Percentiles rank a stretch among this genome's conserved stretches.
Evolutionary conservation across 2,329 filamentous ascomycete genomes (phyloP).

Genomic region (Colletotrichum lentis): DNA sequence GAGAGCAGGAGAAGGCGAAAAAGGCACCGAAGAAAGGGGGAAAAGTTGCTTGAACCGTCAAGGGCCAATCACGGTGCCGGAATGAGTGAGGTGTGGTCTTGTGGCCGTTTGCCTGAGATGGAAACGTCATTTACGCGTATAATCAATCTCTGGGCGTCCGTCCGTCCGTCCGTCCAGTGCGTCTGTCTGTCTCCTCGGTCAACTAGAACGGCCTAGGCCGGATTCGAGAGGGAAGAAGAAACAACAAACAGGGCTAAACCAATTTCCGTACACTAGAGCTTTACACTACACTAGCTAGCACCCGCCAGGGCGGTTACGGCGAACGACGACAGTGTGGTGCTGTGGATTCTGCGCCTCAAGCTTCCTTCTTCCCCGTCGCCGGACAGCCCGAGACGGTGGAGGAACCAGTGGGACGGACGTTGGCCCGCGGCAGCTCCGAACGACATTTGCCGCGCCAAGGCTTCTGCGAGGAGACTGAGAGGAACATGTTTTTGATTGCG

Average conservation of each 20-base stretch:
- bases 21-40: background rate
- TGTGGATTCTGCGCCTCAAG: background rate
- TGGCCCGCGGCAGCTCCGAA: conserved; percentile 23
- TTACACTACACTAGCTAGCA: too few species aligned
- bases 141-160: too few species aligned
- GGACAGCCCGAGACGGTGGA: conserved; percentile 26
- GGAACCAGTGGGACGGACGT: conserved; percentile 28
- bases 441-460: background rate
- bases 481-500: too few species aligned
- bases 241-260: background rate
- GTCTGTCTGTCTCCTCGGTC: conserved; percentile 26
- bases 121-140: conserved; percentile 34
- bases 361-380: conserved; percentile 10
- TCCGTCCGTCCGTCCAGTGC: too few species aligned
- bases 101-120: conserved; percentile 27
- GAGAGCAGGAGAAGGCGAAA: background rate
- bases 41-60: background rate
- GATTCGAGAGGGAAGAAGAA: background rate
- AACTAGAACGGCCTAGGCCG: conserved; percentile 20
- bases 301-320: background rate
- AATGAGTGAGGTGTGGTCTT: conserved; percentile 18
- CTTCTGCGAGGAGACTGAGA: background rate
- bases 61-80: conserved; percentile 15
- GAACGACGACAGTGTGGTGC: background rate
- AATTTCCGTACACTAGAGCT: too few species aligned